Evolutionary conservation across 1,284 basidiomycete genomes (phyloP).

Genomic region (Cryptococcus floricola): DNA sequence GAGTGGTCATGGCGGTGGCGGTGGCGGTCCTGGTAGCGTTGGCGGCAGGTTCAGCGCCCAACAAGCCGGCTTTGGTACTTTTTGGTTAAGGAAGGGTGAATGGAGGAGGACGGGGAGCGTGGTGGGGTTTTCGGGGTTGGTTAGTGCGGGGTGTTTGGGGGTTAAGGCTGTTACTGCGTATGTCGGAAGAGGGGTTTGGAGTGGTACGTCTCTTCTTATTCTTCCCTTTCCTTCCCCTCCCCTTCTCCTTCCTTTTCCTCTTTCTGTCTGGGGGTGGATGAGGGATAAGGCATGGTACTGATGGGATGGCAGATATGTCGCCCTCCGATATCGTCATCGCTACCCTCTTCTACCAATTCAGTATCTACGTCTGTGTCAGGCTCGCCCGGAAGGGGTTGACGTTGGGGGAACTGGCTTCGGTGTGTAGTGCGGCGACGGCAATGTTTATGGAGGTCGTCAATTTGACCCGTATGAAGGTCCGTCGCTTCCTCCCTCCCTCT

Average conservation of each 20-base stretch:
- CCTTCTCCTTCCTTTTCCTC: background rate
- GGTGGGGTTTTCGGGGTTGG: conserved; percentile 44
- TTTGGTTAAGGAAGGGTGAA: conserved; percentile 46
- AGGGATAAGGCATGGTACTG: background rate
- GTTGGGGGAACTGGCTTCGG: conserved; percentile 84
- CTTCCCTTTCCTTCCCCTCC: background rate
- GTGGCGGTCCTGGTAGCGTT: no score
- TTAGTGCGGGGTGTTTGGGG: conserved; percentile 40
- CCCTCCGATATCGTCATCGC: conserved; percentile 71
- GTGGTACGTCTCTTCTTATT: conserved; percentile 24
- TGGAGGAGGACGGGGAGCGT: conserved; percentile 44
- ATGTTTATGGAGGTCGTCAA: conserved; percentile 81
- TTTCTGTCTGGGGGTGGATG: background rate
- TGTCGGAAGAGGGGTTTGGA: conserved; percentile 43
- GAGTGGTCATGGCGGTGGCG: background rate
- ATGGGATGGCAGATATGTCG: conserved; percentile 61
- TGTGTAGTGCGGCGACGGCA: conserved; percentile 81
- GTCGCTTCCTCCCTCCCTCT: conserved; percentile 28
- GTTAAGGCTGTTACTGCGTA: conserved; percentile 43
- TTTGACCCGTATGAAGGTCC: conserved; percentile 71
- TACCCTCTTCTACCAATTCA: conserved; percentile 83
- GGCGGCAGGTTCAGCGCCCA: background rate
- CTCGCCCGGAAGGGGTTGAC: conserved; percentile 91
- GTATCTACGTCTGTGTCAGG: conserved; percentile 81
- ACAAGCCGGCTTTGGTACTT: conserved; percentile 14